Evolutionary conservation across 768 basidiomycete genomes (phyloP), one percentile per base, ranked within the genome.

Genomic region (Lentinus brumalis): DNA sequence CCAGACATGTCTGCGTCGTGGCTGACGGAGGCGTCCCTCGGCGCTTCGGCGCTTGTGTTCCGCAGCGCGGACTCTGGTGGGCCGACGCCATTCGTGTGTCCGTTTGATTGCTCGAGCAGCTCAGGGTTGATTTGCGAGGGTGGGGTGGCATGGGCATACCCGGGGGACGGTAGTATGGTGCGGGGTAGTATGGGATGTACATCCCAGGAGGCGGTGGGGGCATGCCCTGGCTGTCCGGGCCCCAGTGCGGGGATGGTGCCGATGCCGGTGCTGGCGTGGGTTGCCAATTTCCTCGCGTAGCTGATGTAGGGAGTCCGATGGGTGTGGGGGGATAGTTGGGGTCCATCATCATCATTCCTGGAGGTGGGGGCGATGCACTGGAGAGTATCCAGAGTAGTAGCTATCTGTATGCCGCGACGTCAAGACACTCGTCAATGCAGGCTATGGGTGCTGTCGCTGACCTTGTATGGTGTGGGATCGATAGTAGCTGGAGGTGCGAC

Each of bases 401-500:
- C 56, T 52, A 46, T 54, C 59, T 60, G 21, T 14, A 39, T 16
- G 16, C 15, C 15, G 2, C 7, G 15, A 50, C 4, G 18, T 42
- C 50, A 11, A 40, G 42, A 12, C 16, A 41, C 11, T 38, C 18
- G 21, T 52, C 14, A 44, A 51, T 15, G 2, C 35, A 30, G 60
- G 45, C 61, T 50, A 26, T 56, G 50, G 41, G 62, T 30, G n/a
- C 10, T 29, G 63, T 14, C 56, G 58, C 44, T 29, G 60, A 57
- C 61, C 57, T 52, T 46, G 41, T 53, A 79, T 77, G 21, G 86
- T 86, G 63, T 89, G 87, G 67, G 82, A 83, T 39, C 86, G 83
- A 69, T 89, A 89, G 71, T 89, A 88, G 64, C 82, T 84, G 18
- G 83, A 81, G n/a, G 74, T 68, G n/a, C 74, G 72, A 0, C 70